Evolutionary conservation across 23 red algal species (phyloP).

Genomic region (Gracilaria caudata): DNA sequence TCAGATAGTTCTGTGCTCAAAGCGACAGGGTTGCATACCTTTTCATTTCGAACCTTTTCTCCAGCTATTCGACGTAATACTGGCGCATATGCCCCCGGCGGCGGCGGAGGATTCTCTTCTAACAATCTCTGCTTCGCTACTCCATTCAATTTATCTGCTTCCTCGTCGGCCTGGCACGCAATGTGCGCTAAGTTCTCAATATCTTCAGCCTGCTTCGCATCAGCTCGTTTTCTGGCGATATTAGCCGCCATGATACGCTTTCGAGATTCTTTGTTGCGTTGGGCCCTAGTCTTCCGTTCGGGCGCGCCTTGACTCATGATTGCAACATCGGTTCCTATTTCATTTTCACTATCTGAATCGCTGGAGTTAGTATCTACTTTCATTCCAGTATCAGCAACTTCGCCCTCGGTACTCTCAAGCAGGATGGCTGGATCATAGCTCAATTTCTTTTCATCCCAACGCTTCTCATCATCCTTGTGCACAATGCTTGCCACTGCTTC

Average conservation of each 20-base stretch:
- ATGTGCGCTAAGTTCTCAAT: conserved; percentile 44
- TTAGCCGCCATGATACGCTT: conserved; percentile 45
- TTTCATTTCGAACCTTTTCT: conserved; percentile 51
- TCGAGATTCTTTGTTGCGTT: conserved; percentile 55
- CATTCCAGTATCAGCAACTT: conserved; percentile 50
- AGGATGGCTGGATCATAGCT: conserved; percentile 60
- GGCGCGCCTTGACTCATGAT: conserved; percentile 4
- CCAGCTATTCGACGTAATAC: conserved; percentile 31
- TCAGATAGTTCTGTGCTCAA: conserved; percentile 64
- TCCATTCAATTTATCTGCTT: conserved; percentile 58
- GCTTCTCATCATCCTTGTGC: conserved; percentile 31
- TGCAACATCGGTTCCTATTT: conserved; percentile 7
- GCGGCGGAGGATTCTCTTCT: neutral
- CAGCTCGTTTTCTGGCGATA: conserved; percentile 13
- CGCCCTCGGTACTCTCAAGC: conserved; percentile 49
- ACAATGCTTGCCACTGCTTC: conserved; percentile 48
- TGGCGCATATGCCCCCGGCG: neutral
- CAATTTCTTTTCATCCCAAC: conserved; percentile 61
- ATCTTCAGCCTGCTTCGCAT: conserved; percentile 20
- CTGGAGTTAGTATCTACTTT: conserved; percentile 12
- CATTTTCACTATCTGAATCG: conserved; percentile 14
- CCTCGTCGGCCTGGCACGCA: conserved; percentile 15
- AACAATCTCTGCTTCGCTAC: conserved; percentile 22
- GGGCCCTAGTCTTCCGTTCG: conserved; percentile 45
- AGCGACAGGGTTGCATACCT: conserved; percentile 20